Conservation (phyloP, 352 stramenopile species). For the Globisporangium nagaii region DNA sequence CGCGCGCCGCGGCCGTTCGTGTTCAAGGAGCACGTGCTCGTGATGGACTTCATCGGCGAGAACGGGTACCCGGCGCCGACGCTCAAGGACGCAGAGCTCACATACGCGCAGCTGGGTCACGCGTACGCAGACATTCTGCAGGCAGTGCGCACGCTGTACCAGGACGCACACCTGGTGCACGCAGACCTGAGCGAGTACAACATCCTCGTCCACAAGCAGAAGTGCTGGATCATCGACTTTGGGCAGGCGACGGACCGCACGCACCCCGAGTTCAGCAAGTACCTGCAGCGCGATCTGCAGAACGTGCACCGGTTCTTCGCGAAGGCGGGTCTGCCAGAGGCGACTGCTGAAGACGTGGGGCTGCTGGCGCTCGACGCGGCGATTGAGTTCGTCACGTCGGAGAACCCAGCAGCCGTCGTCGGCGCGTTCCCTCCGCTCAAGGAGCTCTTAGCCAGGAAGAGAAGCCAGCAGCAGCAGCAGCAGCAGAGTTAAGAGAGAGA, state of each 20-base stretch:
- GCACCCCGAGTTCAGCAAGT: slow-evolving; percentile 62
- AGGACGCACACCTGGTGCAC: slow-evolving; percentile 51
- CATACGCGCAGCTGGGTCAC: slow-evolving; percentile 36
- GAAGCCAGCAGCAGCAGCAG: slow-evolving; percentile 2
- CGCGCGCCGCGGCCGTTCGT: slow-evolving; percentile 34
- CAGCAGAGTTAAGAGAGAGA: background rate
- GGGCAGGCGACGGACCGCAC: slow-evolving; percentile 81
- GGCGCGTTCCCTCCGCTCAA: slow-evolving; percentile 20
- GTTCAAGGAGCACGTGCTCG: slow-evolving; percentile 63
- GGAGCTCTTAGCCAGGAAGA: slow-evolving; percentile 23
- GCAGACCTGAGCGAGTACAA: slow-evolving; percentile 87
- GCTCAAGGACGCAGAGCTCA: slow-evolving; percentile 61
- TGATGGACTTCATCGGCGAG: slow-evolving; percentile 66
- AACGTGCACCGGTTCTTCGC: slow-evolving; percentile 80
- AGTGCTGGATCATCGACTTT: slow-evolving; percentile 90
- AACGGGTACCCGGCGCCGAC: slow-evolving; percentile 57
- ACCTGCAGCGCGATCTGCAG: slow-evolving; percentile 69
- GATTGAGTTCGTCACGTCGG: slow-evolving; percentile 35
- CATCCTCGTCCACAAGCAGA: slow-evolving; percentile 70
- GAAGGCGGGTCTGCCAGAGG: slow-evolving; percentile 28
- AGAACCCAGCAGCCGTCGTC: slow-evolving; percentile 23
- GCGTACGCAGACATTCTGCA: slow-evolving; percentile 52
- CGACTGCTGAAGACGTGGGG: slow-evolving; percentile 27
- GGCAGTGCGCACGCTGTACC: slow-evolving; percentile 41
- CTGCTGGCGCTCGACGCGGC: slow-evolving; percentile 35